phyloP scores from a whole-genome alignment of 129 eudicot species.

The Helianthus annuus region DNA sequence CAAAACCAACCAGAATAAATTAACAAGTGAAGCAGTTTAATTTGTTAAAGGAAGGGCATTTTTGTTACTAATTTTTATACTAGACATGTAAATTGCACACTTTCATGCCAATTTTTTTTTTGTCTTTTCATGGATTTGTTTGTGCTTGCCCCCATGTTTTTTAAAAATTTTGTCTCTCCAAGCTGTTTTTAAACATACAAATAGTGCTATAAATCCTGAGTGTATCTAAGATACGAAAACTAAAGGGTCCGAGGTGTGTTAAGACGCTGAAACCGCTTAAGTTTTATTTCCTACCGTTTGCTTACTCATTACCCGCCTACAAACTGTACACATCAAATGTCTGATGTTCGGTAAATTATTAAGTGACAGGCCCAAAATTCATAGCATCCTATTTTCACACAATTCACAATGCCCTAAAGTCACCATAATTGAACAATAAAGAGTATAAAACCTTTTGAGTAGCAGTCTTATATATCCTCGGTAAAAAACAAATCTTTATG shows the following conservation, averaged over 20 bases:
- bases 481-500: not conserved
- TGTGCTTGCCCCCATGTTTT: not conserved
- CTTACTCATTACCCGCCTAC: constrained; percentile 6
- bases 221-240: not conserved
- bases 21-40: constrained; percentile 6
- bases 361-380: not conserved
- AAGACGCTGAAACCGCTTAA: not conserved
- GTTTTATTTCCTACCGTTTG: not conserved
- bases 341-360: not conserved
- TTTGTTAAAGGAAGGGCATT: not conserved
- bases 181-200: not conserved
- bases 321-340: not conserved
- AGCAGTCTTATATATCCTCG: not conserved
- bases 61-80: too few species aligned
- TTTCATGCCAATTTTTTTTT: too few species aligned
- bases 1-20: constrained; percentile 21
- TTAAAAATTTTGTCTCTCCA: not conserved
- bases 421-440: not conserved
- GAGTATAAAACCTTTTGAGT: not conserved
- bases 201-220: not conserved
- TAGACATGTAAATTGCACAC: too few species aligned
- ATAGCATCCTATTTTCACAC: not conserved
- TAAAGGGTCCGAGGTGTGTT: not conserved
- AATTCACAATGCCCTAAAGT: not conserved
- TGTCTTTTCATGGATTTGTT: too few species aligned